Evolutionary conservation across 148 eudicot species (phyloP), one percentile per base, ranked within the genome.

Genomic region (Nepenthes mirabilis): DNA sequence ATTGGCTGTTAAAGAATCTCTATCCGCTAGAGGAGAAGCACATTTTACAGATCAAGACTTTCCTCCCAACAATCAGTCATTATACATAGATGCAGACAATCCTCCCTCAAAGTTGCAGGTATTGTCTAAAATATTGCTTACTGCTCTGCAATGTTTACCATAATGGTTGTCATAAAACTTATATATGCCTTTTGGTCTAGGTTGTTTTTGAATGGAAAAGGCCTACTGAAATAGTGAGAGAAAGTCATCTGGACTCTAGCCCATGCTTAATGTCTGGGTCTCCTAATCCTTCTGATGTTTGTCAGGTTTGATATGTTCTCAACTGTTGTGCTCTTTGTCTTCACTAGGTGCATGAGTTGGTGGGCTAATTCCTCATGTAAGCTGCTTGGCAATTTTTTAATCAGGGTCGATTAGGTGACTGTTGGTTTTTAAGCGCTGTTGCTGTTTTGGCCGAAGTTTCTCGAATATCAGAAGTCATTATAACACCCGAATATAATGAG

Each of bases 361-460:
- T 47, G 37, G 23, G 23, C 58, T 33, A 32, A 37, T 49, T 51
- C 40, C 61, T 71, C 32, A 64, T 58, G 58, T 58, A 33, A 33
- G 45, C 9, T 52, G 37, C 57, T 70, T 64, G 13, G 62, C 43
- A 61, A 23, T 23, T 64, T 33, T 51, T 37, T 70, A 47, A 43
- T 43, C 85, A 94, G 99, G 99, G 99, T 5, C 97, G 94, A 65
- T 70, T 94, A 65, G 99, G 99, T 48, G 97, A 94, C 76, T 94
- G 99, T 65, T 94, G 99, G 99, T 94, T 94, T 81, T 68, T 94
- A 78, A 94, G 99, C 72, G 99, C 99, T 63, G 97, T 94, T 61
- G 99, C 99, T 75, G 99, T 94, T 72, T 72, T 94, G 54, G 84
- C 99, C 62, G 99, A 89, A 78, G 96, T 89, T 65, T 89, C 95